These are phyloP conservation scores for Tetrapisispora nanseiensis DNA, from an alignment of 805 yeast species.

Conservation along the genomic window DNA sequence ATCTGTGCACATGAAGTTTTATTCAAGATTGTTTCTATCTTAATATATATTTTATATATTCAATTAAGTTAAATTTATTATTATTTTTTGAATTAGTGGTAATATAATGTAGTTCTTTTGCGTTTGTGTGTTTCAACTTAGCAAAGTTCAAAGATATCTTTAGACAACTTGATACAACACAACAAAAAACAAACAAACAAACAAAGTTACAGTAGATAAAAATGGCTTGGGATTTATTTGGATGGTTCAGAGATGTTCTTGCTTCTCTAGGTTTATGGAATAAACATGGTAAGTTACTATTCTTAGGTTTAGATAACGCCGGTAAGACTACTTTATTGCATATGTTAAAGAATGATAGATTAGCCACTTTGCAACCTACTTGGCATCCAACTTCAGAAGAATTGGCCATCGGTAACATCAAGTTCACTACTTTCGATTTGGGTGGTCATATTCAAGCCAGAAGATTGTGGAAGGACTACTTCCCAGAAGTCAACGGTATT, in stretches of 20 bases:
- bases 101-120: no score
- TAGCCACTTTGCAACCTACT: slow-evolving; percentile 96
- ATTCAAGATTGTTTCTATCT: no score
- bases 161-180: no score
- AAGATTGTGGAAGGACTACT: slow-evolving; percentile 97
- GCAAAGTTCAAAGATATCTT: no score
- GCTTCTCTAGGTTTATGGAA: slow-evolving; percentile 79
- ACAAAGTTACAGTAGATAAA: background rate
- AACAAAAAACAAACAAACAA: no score
- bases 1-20: no score
- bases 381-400: slow-evolving; percentile 98
- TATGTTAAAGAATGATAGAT: slow-evolving; percentile 87
- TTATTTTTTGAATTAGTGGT: no score
- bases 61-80: no score
- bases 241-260: slow-evolving; percentile 55
- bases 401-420: slow-evolving; percentile 88
- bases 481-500: slow-evolving; percentile 98
- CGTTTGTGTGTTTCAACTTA: no score
- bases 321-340: slow-evolving; percentile 89
- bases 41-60: no score
- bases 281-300: slow-evolving; percentile 91
- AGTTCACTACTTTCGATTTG: slow-evolving; percentile 94
- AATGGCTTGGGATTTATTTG: slow-evolving; percentile 28
- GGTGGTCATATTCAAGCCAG: slow-evolving; percentile 99
- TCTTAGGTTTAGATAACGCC: slow-evolving; percentile 94